Evolutionary conservation across 345 rosid genomes (phyloP), one percentile per base, ranked within the genome.

Genomic region (Noccaea bulbosa): DNA sequence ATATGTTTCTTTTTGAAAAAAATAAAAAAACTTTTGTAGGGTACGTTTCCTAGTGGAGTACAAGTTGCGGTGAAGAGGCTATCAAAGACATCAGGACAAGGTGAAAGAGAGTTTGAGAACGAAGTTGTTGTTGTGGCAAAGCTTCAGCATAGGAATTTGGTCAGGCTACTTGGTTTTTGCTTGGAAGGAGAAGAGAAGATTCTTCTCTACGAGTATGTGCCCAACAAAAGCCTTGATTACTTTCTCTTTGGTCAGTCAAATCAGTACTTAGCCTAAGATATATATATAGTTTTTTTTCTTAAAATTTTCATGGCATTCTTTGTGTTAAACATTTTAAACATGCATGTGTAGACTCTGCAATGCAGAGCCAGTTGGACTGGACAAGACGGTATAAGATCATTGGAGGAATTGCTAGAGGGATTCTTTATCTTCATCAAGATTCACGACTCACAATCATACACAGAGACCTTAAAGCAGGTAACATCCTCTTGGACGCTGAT

Each of bases 361-460:
- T 60, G 47, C 34, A 53, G 10, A 58, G 45, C 1, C 22, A 67
- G 2, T 14, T 84, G 4, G 74, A 80, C 15, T 80, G 84, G 84
- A 70, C 33, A n/a, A 69, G 3, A 48, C 49, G 77, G 3, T 71
- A 59, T 35, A 64, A 73, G 11, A 82, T 82, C 7, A 74, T 84
- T 6, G 73, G 69, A 24, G 88, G 86, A 38, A 80, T 82, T n/a
- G 50, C 80, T 43, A 61, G 79, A 77, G 86, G 79, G 0, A 67
- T 79, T 1, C 27, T 79, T 0, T 76, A 80, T 53, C 80, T 82
- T 34, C 84, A 84, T 32, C 50, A 72, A 16, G 88, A 84, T 65
- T 84, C 88, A 6, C 69, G 80, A 32, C 64, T 81, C 3, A 62
- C 63, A 3, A 80, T 82, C 32, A 82, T 78, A 6, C 85, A 81